Evolutionary conservation across 805 yeast genomes (phyloP).

Genomic region (Candida nemodendra): DNA sequence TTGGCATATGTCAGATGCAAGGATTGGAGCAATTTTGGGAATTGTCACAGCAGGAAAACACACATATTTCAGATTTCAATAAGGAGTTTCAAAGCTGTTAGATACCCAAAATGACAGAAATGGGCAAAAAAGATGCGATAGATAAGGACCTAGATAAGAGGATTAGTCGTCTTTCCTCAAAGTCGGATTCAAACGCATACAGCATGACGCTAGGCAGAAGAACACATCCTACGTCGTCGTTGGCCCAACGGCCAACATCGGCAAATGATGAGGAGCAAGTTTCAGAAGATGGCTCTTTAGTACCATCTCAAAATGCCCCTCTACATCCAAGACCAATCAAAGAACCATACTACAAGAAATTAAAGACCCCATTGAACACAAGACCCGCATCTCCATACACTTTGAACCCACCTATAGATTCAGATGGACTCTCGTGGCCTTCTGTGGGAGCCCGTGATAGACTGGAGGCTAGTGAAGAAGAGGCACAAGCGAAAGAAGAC

Average conservation of each 20-base stretch:
- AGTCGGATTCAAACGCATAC: conserved; percentile 3
- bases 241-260: conserved; percentile 22
- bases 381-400: conserved; percentile 84
- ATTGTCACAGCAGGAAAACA: no score
- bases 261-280: conserved; percentile 7
- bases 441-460: conserved; percentile 78
- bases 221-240: conserved; percentile 22
- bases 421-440: conserved; percentile 94
- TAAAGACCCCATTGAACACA: conserved; percentile 63
- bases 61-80: no score
- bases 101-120: no score
- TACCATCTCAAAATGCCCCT: conserved; percentile 8
- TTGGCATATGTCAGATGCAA: no score
- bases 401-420: conserved; percentile 79
- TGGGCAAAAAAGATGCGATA: conserved; percentile 23
- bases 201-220: not conserved
- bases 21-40: no score
- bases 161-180: conserved; percentile 10
- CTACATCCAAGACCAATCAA: conserved; percentile 31
- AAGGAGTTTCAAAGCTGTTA: no score
- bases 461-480: conserved; percentile 66
- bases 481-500: conserved; percentile 60
- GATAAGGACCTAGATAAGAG: conserved; percentile 23
- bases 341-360: conserved; percentile 35
- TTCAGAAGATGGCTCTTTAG: conserved; percentile 1